These are phyloP conservation scores for Aspergillus taichungensis DNA, from an alignment of 495 filamentous ascomycete genomes.

Conservation along the genomic window DNA sequence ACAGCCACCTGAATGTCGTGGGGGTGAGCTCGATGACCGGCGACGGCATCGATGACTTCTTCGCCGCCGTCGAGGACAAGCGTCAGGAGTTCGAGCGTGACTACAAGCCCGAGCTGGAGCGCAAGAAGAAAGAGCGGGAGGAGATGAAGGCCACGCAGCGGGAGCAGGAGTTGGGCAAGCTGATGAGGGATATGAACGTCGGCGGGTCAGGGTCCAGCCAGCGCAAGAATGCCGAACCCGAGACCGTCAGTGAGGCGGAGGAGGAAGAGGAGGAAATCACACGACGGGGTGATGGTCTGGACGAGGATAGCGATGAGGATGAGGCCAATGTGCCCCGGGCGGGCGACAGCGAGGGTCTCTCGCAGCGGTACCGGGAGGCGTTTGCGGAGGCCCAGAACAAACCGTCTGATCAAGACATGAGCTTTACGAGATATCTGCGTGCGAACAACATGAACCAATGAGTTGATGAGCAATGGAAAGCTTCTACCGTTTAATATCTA, in stretches of 20 bases:
- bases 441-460: constrained; percentile 27
- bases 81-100: constrained; percentile 82
- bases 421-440: constrained; percentile 41
- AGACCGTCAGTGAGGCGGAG: constrained; percentile 46
- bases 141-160: constrained; percentile 57
- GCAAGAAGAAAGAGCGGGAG: constrained; percentile 64
- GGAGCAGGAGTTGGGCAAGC: constrained; percentile 73
- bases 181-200: constrained; percentile 93
- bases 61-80: constrained; percentile 78
- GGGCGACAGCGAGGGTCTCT: constrained; percentile 32
- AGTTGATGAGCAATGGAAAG: neutral
- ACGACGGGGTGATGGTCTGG: constrained; percentile 23
- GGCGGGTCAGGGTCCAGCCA: constrained; percentile 33
- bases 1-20: constrained; percentile 82
- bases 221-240: constrained; percentile 23
- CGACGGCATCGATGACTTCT: constrained; percentile 85
- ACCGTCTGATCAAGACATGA: constrained; percentile 34
- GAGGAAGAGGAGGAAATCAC: constrained; percentile 30
- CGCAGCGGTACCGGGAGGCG: constrained; percentile 38
- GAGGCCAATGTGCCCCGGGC: constrained; percentile 23
- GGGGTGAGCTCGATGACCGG: constrained; percentile 92
- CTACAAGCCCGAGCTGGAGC: constrained; percentile 87
- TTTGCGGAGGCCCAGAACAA: constrained; percentile 22
- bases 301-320: constrained; percentile 26
- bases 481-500: neutral